Conservation (phyloP, 2,329 filamentous ascomycete species). For the Cryphonectria naterciae region DNA sequence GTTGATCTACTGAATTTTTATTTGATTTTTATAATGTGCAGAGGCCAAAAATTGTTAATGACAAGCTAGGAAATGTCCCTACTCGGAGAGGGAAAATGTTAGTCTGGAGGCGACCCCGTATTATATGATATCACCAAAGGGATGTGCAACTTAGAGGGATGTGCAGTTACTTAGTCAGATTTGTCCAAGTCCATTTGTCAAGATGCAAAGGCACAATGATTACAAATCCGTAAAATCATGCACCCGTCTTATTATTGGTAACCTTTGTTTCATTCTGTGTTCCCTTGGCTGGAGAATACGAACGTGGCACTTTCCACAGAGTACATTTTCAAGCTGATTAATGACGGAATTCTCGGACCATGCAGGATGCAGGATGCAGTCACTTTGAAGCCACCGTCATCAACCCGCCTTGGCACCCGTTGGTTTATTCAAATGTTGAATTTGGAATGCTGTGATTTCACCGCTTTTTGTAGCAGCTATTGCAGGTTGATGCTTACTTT, state of each 20-base stretch:
- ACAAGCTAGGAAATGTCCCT: background rate
- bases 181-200: background rate
- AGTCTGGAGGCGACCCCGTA: background rate
- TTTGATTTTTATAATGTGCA: background rate
- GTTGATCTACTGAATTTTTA: background rate
- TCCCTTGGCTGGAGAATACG: no score
- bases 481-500: background rate
- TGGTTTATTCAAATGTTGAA: background rate
- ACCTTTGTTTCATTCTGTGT: no score
- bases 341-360: background rate
- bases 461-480: background rate
- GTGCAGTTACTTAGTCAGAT: background rate
- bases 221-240: constrained; percentile 8
- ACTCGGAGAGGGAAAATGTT: background rate
- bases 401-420: background rate
- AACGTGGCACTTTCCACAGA: background rate
- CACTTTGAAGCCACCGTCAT: background rate
- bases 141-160: background rate
- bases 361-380: background rate
- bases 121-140: background rate
- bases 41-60: background rate
- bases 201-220: background rate
- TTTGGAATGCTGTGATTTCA: background rate
- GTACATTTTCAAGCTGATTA: background rate
- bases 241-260: background rate